A percentile compares a stretch with the other conserved stretches of the same genome.
These are phyloP conservation scores for Fraxinus baroniana DNA, from an alignment of 305 asterid species.

Conservation along the genomic window DNA sequence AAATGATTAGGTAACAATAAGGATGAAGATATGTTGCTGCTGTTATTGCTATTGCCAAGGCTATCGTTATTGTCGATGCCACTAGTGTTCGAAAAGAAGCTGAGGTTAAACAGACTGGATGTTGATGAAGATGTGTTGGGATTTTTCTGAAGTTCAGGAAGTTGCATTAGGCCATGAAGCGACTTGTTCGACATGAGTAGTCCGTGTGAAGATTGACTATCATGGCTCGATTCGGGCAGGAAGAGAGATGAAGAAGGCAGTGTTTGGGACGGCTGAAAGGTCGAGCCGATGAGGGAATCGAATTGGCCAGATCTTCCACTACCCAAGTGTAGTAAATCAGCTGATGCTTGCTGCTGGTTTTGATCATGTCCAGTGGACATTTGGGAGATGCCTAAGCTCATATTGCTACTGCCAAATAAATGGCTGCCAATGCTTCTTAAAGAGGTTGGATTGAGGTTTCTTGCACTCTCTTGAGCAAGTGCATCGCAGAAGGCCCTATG, in stretches of 20 bases:
- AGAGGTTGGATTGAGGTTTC: constrained; percentile 49
- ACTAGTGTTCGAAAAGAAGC: constrained; percentile 48
- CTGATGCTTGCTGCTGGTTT: constrained; percentile 22
- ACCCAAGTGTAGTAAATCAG: constrained; percentile 52
- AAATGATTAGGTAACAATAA: constrained; percentile 27
- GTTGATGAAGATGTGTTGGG: constrained; percentile 32
- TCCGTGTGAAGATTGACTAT: constrained; percentile 46
- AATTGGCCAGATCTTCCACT: constrained; percentile 36
- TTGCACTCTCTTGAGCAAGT: constrained; percentile 77
- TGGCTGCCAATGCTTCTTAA: constrained; percentile 55
- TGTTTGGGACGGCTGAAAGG: constrained; percentile 27
- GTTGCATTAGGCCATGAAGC: constrained; percentile 60
- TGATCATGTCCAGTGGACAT: constrained; percentile 35
- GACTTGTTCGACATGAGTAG: constrained; percentile 35
- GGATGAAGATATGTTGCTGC: constrained; percentile 13
- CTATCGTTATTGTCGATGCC: constrained; percentile 15
- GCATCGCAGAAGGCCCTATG: constrained; percentile 92
- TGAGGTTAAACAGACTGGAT: constrained; percentile 48
- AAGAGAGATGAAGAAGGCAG: constrained; percentile 33
- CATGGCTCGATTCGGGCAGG: constrained; percentile 30
- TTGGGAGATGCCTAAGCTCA: constrained; percentile 49
- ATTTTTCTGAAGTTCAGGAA: constrained; percentile 57
- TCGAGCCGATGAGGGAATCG: constrained; percentile 41
- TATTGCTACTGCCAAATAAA: constrained; percentile 29
- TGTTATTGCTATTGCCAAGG: constrained; percentile 19